Evolutionary conservation across 768 basidiomycete species (phyloP), one percentile per base, ranked within the genome.

Genomic region (Boletus sp.): DNA sequence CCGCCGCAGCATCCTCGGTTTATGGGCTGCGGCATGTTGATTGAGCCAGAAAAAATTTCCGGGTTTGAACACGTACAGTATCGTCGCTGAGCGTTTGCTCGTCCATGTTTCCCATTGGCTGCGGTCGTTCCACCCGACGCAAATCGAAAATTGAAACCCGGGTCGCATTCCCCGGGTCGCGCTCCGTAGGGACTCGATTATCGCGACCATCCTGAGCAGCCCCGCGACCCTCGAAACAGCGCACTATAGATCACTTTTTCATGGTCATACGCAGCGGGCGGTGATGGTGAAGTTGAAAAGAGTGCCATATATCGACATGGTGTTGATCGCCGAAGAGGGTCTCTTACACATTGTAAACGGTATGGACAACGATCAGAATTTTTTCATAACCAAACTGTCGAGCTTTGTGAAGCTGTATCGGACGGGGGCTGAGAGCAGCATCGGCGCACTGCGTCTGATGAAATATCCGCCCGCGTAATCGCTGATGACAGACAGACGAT

Each of bases 361-460:
- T 10, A 25, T n/a, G 27, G 42, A 43, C 27, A 53, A 4, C 29
- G 35, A 30, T 29, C 34, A 44, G 51, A 43, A 11, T 45, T 11
- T 13, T 53, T 10, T 41, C 13, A 54, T 15, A 4, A 41, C 19
- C n/a, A 58, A 58, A 2, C 2, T 54, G 41, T 19, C 49, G 49
- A 23, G 52, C 58, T 15, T 21, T 44, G 2, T 38, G 50, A 35
- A 58, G 49, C 11, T 58, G 53, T 41, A 51, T 58, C 1, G 59
- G 52, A 13, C 46, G 56, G 41, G 54, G 37, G 8, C 4, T 7
- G 5, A 45, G 30, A 5, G 41, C 21, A n/a, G 41, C 49, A 1
- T 58, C 27, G 6, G 56, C 21, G 7, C 47, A 40, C 23, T 48
- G 58, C 2, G 52, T 51, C 38, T 60, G 56, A 15, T 60, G 56